A percentile compares a stretch with the other conserved stretches of the same genome.
phyloP scores from a whole-genome alignment of 2,329 filamentous ascomycete genomes.

The Sclerotinia sclerotiorum region DNA sequence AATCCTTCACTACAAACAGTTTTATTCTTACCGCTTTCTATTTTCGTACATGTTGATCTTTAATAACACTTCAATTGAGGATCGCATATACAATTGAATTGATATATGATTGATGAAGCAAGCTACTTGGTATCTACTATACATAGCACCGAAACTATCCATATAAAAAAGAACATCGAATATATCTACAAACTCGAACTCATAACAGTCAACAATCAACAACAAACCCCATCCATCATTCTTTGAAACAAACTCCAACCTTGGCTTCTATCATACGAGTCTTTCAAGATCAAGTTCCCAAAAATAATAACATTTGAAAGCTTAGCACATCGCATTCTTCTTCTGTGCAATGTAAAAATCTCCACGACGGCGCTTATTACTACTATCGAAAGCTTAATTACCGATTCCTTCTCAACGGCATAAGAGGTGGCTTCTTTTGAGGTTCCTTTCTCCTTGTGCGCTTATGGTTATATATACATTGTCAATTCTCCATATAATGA shows the following conservation, averaged over 20 bases:
- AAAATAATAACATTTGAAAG: background rate
- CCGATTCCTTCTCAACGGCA: background rate
- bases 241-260: background rate
- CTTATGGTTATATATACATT: background rate
- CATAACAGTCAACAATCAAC: background rate
- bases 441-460: background rate
- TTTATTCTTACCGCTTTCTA: background rate
- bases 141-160: too few relatives aligned
- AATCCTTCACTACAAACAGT: background rate
- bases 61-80: background rate
- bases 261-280: background rate
- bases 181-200: background rate
- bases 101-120: background rate
- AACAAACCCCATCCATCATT: background rate
- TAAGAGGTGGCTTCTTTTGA: background rate
- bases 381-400: background rate
- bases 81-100: background rate
- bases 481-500: too few relatives aligned
- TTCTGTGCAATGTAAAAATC: background rate
- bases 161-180: background rate
- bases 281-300: background rate
- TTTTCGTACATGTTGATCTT: background rate
- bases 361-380: background rate
- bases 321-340: slow-evolving; percentile 7
- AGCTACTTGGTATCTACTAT: background rate